These are phyloP conservation scores for Trametes sanguinea DNA, from an alignment of 768 basidiomycete genomes.

Conservation along the genomic window DNA sequence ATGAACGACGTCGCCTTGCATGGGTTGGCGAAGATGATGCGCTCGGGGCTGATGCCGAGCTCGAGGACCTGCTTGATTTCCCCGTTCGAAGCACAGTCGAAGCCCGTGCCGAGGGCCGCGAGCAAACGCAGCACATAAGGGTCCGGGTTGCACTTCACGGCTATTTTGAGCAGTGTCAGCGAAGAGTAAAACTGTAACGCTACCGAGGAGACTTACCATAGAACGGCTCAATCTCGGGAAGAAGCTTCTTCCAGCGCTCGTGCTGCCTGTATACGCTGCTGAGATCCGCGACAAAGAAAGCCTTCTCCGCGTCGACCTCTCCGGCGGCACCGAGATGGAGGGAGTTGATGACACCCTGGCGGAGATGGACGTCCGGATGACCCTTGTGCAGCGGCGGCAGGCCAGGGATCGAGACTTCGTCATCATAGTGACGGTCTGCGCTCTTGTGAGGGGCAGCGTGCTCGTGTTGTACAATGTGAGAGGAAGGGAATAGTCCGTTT, in stretches of 20 bases:
- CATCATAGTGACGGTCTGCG: slow-evolving; percentile 30
- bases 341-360: slow-evolving; percentile 75
- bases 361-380: slow-evolving; percentile 72
- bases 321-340: slow-evolving; percentile 50
- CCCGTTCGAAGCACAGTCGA: slow-evolving; percentile 95
- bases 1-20: slow-evolving; percentile 97
- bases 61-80: slow-evolving; percentile 84
- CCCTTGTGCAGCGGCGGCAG: slow-evolving; percentile 70
- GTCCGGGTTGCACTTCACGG: slow-evolving; percentile 98
- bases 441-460: slow-evolving; percentile 12
- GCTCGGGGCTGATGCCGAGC: slow-evolving; percentile 71
- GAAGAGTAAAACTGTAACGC: slow-evolving; percentile 8
- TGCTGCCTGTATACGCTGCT: slow-evolving; percentile 85
- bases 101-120: slow-evolving; percentile 86
- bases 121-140: slow-evolving; percentile 91
- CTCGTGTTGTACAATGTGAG: slow-evolving; percentile 14
- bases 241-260: slow-evolving; percentile 71
- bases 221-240: slow-evolving; percentile 90
- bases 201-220: slow-evolving; percentile 63
- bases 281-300: slow-evolving; percentile 96
- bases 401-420: slow-evolving; percentile 54
- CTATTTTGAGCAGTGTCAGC: slow-evolving; percentile 43
- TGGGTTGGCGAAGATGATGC: slow-evolving; percentile 97
- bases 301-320: slow-evolving; percentile 80
- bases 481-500: slow-evolving; percentile 23